These are phyloP conservation scores for Esteya vermicola DNA, from an alignment of 2,329 filamentous ascomycete species.

Conservation along the genomic window DNA sequence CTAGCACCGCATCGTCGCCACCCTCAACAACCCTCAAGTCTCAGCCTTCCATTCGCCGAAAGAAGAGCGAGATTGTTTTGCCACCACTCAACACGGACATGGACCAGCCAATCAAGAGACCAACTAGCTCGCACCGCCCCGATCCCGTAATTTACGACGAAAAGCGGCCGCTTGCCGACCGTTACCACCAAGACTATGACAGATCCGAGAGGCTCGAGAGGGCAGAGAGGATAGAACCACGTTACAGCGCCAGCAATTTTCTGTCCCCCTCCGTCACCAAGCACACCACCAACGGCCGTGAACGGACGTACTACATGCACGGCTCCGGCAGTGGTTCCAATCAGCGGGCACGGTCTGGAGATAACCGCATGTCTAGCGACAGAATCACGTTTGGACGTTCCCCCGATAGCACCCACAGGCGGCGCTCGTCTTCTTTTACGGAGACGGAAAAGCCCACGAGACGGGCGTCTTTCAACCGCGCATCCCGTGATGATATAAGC, in stretches of 20 bases:
- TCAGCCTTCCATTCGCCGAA: conserved; percentile 12
- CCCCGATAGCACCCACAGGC: conserved; percentile 12
- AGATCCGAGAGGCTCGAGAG: too few relatives aligned
- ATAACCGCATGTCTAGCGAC: conserved; percentile 3
- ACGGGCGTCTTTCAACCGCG: conserved; percentile 5
- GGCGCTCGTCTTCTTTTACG: conserved; percentile 19
- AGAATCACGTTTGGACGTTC: conserved; percentile 1
- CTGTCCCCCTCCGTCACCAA: conserved; percentile 29
- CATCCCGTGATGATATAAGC: conserved; percentile 7
- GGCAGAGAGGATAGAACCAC: too few relatives aligned
- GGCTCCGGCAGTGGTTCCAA: background rate
- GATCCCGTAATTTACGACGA: conserved; percentile 13
- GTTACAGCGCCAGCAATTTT: conserved; percentile 17
- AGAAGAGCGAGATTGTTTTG: conserved; percentile 24
- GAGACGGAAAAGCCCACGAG: conserved; percentile 10
- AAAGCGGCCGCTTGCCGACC: conserved; percentile 20
- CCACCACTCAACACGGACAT: conserved; percentile 30
- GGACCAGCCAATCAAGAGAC: conserved; percentile 15
- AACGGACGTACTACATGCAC: conserved; percentile 23
- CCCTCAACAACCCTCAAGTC: background rate
- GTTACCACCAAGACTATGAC: conserved; percentile 18
- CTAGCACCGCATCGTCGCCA: background rate
- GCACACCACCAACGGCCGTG: conserved; percentile 24
- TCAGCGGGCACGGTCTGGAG: conserved; percentile 7
- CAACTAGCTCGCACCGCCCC: too few relatives aligned